These are phyloP conservation scores for Lactifluus piperatus DNA, from an alignment of 768 basidiomycete genomes.

Conservation along the genomic window DNA sequence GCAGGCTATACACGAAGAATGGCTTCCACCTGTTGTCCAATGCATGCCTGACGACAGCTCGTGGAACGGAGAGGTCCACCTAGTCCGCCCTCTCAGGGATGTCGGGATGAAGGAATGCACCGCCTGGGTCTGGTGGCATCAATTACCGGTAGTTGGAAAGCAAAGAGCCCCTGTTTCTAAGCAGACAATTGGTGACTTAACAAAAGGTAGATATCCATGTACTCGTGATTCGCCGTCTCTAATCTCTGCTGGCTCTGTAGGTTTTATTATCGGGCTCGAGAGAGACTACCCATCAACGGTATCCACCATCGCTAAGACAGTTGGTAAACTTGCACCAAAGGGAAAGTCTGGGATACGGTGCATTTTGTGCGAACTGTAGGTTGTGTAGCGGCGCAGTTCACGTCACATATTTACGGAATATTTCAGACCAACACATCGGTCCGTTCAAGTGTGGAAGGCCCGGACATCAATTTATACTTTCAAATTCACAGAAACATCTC, in stretches of 20 bases:
- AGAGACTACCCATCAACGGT: constrained; percentile 82
- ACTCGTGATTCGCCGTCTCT: background rate
- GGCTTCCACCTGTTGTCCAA: constrained; percentile 32
- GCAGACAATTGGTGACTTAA: constrained; percentile 56
- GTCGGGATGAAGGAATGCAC: constrained; percentile 73
- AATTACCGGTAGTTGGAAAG: constrained; percentile 43
- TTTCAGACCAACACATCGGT: constrained; percentile 52
- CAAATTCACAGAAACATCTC: constrained; percentile 27
- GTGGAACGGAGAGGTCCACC: constrained; percentile 31
- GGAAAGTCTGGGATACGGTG: constrained; percentile 41
- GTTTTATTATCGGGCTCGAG: constrained; percentile 74
- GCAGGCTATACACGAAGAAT: constrained; percentile 67
- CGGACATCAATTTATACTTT: constrained; percentile 63
- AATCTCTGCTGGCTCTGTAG: constrained; percentile 29
- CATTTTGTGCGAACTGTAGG: constrained; percentile 56
- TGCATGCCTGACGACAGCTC: constrained; percentile 7
- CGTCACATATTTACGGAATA: background rate
- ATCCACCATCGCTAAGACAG: constrained; percentile 73
- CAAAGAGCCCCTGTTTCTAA: constrained; percentile 37
- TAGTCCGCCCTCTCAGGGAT: constrained; percentile 64
- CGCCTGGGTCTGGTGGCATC: constrained; percentile 69
- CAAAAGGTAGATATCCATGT: constrained; percentile 43
- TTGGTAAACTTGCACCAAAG: constrained; percentile 68
- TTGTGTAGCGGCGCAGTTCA: background rate
- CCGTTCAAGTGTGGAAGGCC: constrained; percentile 64